Conservation (phyloP, 306 rosid species). For the Biancaea sappan region DNA sequence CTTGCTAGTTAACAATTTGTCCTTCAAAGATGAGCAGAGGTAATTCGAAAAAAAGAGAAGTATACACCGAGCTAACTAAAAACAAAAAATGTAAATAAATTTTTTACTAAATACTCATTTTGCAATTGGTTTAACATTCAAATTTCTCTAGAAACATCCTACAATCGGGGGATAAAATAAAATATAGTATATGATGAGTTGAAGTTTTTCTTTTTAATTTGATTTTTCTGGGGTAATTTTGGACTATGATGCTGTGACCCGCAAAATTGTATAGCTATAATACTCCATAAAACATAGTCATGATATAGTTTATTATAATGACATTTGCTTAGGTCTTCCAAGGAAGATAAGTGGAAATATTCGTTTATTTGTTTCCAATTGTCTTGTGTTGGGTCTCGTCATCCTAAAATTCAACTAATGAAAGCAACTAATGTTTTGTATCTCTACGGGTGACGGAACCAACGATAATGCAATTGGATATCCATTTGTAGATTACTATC, state of each 20-base stretch:
- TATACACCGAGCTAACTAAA: neutral
- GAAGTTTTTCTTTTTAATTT: too few species aligned
- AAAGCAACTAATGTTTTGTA: slow-evolving; percentile 1
- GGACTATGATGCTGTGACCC: too few species aligned
- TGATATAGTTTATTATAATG: too few species aligned
- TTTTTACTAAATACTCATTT: neutral
- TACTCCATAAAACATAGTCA: too few species aligned
- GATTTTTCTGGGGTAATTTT: too few species aligned
- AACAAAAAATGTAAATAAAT: neutral
- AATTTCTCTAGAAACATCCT: neutral
- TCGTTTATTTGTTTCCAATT: neutral
- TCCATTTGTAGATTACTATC: neutral
- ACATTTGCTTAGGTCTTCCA: too few species aligned
- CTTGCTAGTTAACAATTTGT: neutral
- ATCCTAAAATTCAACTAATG: slow-evolving; percentile 16
- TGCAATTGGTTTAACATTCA: neutral
- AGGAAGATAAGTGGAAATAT: too few species aligned
- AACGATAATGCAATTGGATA: neutral
- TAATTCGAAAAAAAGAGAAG: too few species aligned
- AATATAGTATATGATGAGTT: too few species aligned
- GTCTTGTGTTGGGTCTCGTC: too few species aligned
- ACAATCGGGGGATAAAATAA: too few species aligned
- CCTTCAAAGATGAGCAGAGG: neutral
- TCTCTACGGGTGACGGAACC: neutral
- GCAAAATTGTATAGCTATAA: too few species aligned